Base-by-base conservation (phyloP, 148 eudicot genomes). In the Rhododendron ovatum region DNA sequence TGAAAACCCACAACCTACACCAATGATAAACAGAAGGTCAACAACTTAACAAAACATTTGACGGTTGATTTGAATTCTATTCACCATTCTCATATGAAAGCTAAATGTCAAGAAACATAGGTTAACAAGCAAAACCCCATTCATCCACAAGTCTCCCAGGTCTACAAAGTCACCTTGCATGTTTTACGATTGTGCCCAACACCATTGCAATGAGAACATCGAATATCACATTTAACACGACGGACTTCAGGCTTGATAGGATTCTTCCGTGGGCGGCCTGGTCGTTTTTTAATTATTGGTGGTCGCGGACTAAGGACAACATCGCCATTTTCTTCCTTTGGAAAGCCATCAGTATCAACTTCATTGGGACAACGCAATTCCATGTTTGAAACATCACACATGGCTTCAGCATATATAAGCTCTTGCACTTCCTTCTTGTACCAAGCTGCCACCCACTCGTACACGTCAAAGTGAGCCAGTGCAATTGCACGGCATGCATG, bases 401-500 rank as follows among this genome's bases (percentile, higher is more conserved):
- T n/a, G 26, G 30, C 4, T 47, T 80, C 37, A 2, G 65, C 47
- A 22, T 55, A 81, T 81, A 81, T 35, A 30, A 53, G 69, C 15
- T 55, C 83, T 39, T 53, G 69, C 47, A 55, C 45, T 20, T 51
- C 83, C 69, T 81, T 81, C 47, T 81, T 81, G 69, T 81, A 81
- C 83, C 69, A 81, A 35, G 30, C 47, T 15, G 83, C 83, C 69
- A 81, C 83, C 39, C 67, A 30, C 47, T 81, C 47, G 5, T 81
- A 35, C 24, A 24, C 71, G 57, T 81, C 83, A 33, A 81, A 22
- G 24, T 81, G 61, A 17, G 83, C 83, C 39, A 81, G 11, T 1
- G 83, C 71, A 55, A 55, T 55, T 81, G 83, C 83, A 53, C 83
- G 18, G 28, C 47, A 81, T 30, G 83, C 69, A 20, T 81, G 83